Percentiles rank a stretch among this genome's conserved stretches.
These are phyloP conservation scores for Neospermospora avenae DNA, from an alignment of 2,329 filamentous ascomycete species.

Conservation along the genomic window DNA sequence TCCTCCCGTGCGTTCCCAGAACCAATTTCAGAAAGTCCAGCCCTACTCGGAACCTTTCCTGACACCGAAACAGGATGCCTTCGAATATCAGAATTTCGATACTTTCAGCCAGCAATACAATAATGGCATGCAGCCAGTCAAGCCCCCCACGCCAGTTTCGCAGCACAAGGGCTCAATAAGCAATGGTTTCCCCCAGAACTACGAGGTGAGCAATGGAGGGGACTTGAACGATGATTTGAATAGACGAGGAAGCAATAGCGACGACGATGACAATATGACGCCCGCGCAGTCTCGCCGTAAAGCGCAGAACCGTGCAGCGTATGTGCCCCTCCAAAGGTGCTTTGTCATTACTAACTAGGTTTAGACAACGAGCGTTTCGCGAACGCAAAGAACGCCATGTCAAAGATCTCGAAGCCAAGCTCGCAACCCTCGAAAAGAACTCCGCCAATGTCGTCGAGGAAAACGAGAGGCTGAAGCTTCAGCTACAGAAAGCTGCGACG, in stretches of 20 bases:
- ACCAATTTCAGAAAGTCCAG: conserved; percentile 13
- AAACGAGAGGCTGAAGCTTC: conserved; percentile 81
- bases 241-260: conserved; percentile 37
- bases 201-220: conserved; percentile 18
- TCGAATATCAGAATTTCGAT: conserved; percentile 33
- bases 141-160: conserved; percentile 29
- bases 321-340: conserved; percentile 37
- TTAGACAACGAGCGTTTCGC: conserved; percentile 89
- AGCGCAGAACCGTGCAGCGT: conserved; percentile 71
- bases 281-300: conserved; percentile 60
- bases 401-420: conserved; percentile 85
- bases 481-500: conserved; percentile 78
- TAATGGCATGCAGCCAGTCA: conserved; percentile 18
- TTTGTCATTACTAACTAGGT: not conserved
- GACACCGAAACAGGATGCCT: conserved; percentile 33
- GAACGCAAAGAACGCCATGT: conserved; percentile 95
- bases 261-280: conserved; percentile 50
- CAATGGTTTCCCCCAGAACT: conserved; percentile 25
- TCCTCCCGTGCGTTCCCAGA: conserved; percentile 36
- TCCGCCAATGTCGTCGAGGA: conserved; percentile 72
- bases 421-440: conserved; percentile 71
- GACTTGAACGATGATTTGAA: conserved; percentile 31
- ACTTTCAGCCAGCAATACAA: conserved; percentile 28
- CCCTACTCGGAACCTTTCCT: conserved; percentile 27
- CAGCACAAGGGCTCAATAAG: conserved; percentile 29